Base-by-base conservation (phyloP, 441 rosid genomes). In the Erysimum cheiri region DNA sequence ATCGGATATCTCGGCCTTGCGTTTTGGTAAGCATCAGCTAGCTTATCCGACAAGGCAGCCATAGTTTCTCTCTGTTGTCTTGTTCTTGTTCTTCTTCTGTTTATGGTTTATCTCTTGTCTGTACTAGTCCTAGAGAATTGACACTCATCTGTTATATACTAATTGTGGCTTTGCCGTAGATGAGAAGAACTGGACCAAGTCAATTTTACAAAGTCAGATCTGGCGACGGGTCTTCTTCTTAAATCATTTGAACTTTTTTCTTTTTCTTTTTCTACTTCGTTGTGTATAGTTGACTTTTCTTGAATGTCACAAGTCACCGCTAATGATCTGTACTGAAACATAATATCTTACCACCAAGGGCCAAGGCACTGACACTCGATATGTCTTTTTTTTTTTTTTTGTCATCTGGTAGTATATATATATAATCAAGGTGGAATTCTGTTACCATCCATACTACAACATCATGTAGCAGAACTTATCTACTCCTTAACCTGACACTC, bases 21-120 rank as follows among this genome's bases (percentile, higher is more conserved):
- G 64, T 67, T 67, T 4, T 6, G 50, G 73, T 74, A 74, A 12
- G 78, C 78, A 67, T 74, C 73, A 0, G 78, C 78, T 52, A 49
- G 73, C 62, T 74, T 74, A 53, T 74, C 78, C 29, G 78, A 74
- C 64, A 74, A 60, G 37, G 69, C 35, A 44, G 73, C 50, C 78
- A 74, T 60, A 28, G 2, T 12, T 24, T 5, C 29, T 3, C 40
- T 22, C 0, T 39, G 31, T 60, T 50, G 17, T 66, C 19, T 58
- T 48, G n/a, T 40, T 64, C 43, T 55, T 36, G 9, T 39, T 72
- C 9, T 48, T 48, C 10, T 44, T 47, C 10, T 44, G 6, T 5
- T 31, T 5, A 55, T 63, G 58, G 5, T 39, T 43, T 39, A 9
- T 56, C 26, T 41, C n/a, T 67, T 22, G 24, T 22, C 24, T 22